A percentile compares a stretch with the other conserved stretches of the same genome.
Evolutionary conservation across 345 rosid genomes (phyloP).

Genomic region (Murraya koenigii): DNA sequence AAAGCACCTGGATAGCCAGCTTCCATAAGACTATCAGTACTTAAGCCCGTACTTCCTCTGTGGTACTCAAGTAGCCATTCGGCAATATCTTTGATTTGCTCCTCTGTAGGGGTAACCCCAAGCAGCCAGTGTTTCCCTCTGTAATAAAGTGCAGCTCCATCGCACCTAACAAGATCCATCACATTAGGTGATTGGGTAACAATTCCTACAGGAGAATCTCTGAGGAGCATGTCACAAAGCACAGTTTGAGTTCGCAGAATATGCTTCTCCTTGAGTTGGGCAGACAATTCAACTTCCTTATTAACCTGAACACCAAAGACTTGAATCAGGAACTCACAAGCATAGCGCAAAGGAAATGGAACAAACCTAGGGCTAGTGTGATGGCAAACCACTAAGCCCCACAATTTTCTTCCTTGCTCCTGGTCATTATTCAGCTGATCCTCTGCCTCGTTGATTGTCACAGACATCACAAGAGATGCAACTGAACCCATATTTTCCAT

Average conservation of each 20-base stretch:
- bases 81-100: conserved; percentile 58
- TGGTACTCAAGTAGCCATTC: conserved; percentile 71
- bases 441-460: conserved; percentile 62
- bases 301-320: conserved; percentile 72
- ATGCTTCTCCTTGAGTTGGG: conserved; percentile 68
- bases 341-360: conserved; percentile 77
- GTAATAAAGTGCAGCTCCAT: conserved; percentile 80
- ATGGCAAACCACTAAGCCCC: conserved; percentile 97
- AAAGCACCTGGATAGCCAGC: conserved; percentile 80
- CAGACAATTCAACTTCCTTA: conserved; percentile 70
- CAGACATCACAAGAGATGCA: conserved; percentile 86
- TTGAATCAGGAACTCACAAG: conserved; percentile 83
- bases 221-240: conserved; percentile 84
- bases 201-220: conserved; percentile 78
- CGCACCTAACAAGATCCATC: conserved; percentile 85
- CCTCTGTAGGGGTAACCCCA: conserved; percentile 71
- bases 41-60: conserved; percentile 59
- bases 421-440: conserved; percentile 38
- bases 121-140: conserved; percentile 58
- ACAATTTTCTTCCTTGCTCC: conserved; percentile 52
- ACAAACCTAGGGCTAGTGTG: conserved; percentile 71
- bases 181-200: conserved; percentile 75
- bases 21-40: conserved; percentile 81
- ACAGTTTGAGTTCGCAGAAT: conserved; percentile 68
- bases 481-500: conserved; percentile 86